Evolutionary conservation across 306 rosid genomes (phyloP), one percentile per base, ranked within the genome.

Genomic region (Quillaja saponaria): DNA sequence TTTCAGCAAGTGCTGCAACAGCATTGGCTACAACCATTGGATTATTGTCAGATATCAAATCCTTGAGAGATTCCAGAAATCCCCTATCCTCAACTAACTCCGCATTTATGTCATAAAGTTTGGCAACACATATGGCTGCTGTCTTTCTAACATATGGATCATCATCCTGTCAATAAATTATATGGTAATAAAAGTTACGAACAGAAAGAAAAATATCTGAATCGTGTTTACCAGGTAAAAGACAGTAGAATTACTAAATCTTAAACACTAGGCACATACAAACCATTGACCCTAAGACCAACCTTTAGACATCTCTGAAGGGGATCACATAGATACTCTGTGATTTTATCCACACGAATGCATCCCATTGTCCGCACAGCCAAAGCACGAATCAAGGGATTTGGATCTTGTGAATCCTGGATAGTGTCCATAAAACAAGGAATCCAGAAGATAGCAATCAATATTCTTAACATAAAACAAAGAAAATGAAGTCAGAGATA

Each of bases 1-100:
- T 85, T 85, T 94, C 99, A 21, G 99, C 96, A 19, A 94, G 96
- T 19, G 97, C 87, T 17, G 99, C 99, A 55, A 94, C 99, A 28
- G 97, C 99, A 76, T 94, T 94, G 63, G 99, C 99, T 63, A 94
- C 99, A 81, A 94, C 99, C 99, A 94, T 94, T 58, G 99, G 99
- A 81, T 89, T 94, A 66, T 94, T 94, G 79, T 94, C 99, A 63
- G 99, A 94, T 80, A 94, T 89, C 81, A 94, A 94, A 80, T 94
- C 99, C 87, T 87, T 89, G 55, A 94, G 88, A 66, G 97, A 78
- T 17, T 94, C 99, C 82, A 94, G 62, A 64, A 94, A 94, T 46
- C 99, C 99, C 73, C 97, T 83, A 73, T 94, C 99, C 80, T 94
- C 99, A 64, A 94, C 99, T 63, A 94, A 77, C 78, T 94, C 99